Evolutionary conservation across 2,329 filamentous ascomycete species (phyloP).

Genomic region (Beauveria caledonica): DNA sequence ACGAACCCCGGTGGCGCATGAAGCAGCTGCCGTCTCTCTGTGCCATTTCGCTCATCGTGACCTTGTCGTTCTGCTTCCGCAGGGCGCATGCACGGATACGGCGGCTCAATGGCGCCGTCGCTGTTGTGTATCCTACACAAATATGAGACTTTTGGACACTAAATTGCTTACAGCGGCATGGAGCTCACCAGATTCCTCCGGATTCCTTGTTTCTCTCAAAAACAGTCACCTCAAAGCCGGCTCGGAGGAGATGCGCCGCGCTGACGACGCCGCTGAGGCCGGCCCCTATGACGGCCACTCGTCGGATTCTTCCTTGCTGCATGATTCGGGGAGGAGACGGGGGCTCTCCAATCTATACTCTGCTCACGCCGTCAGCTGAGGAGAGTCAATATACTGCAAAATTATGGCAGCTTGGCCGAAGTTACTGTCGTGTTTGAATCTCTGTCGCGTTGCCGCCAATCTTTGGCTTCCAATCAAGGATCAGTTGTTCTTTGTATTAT

Average conservation of each 20-base stretch:
- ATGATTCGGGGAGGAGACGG: not conserved
- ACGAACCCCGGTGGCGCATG: not conserved
- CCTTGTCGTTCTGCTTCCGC: not conserved
- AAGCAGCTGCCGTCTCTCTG: not conserved
- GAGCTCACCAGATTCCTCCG: constrained; percentile 30
- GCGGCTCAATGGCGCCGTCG: not conserved
- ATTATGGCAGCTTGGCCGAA: no score
- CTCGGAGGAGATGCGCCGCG: constrained; percentile 28
- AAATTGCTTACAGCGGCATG: constrained; percentile 8
- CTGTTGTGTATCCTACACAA: not conserved
- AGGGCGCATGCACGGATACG: not conserved
- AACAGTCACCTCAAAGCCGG: constrained; percentile 28
- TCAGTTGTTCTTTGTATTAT: no score
- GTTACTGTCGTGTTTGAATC: no score
- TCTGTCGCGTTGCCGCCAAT: no score
- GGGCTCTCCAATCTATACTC: no score
- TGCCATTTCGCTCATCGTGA: no score
- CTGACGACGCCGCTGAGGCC: constrained; percentile 32
- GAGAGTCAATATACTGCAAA: no score
- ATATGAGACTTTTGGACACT: not conserved
- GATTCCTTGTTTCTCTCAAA: constrained; percentile 27
- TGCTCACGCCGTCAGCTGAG: no score
- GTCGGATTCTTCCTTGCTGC: not conserved
- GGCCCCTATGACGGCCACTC: constrained; percentile 31
- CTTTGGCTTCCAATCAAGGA: no score